Evolutionary conservation across 75 land plant species (phyloP).

Genomic region (Pinus taeda): DNA sequence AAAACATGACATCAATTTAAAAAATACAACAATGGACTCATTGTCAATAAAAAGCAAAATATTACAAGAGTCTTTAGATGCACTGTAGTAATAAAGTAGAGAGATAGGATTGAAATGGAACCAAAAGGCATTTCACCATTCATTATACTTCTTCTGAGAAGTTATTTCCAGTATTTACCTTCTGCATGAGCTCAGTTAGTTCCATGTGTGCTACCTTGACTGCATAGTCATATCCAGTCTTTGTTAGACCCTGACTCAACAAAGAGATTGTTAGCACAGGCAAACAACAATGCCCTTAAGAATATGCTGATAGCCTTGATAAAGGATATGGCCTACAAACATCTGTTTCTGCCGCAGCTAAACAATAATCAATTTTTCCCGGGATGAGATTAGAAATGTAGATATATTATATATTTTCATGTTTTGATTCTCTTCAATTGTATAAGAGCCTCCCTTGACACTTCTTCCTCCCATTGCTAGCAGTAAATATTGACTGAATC

Average conservation of each 20-base stretch:
- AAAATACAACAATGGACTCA: background rate
- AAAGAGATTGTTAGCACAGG: background rate
- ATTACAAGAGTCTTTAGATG: background rate
- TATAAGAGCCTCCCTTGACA: background rate
- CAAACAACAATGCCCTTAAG: background rate
- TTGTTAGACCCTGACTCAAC: slow-evolving; percentile 77
- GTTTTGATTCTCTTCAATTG: background rate
- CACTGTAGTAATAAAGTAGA: background rate
- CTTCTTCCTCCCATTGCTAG: too few species aligned
- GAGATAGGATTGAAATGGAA: background rate
- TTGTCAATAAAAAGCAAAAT: background rate
- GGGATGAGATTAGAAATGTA: background rate
- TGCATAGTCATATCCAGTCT: slow-evolving; percentile 95
- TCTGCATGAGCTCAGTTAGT: slow-evolving; percentile 98
- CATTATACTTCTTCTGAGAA: background rate
- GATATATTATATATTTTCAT: background rate
- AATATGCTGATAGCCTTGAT: background rate
- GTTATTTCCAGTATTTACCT: slow-evolving; percentile 39
- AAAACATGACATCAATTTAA: background rate
- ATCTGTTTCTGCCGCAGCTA: background rate
- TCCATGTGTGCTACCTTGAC: slow-evolving; percentile 98
- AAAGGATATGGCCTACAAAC: background rate
- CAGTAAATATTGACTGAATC: too few species aligned
- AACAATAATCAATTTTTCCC: background rate
- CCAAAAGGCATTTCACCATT: background rate